These are phyloP conservation scores for Phaeosphaeriaceae sp. DNA, from an alignment of 2,329 filamentous ascomycete species.

Conservation along the genomic window DNA sequence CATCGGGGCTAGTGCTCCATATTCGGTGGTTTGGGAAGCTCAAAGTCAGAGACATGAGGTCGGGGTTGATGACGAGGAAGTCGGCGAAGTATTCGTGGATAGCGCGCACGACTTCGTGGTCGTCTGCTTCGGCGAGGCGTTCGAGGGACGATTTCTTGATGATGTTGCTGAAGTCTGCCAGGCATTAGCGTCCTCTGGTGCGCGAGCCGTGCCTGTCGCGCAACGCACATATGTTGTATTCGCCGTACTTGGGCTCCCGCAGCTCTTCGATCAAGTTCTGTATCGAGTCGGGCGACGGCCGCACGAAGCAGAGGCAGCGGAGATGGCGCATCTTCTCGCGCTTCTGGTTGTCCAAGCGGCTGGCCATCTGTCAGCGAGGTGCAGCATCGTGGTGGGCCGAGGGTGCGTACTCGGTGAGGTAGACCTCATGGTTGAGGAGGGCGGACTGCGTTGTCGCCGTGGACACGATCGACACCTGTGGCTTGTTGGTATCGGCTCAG, in stretches of 20 bases:
- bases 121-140: slow-evolving; percentile 91
- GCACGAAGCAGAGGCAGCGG: slow-evolving; percentile 89
- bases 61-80: slow-evolving; percentile 92
- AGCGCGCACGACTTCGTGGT: slow-evolving; percentile 92
- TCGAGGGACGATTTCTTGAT: slow-evolving; percentile 96
- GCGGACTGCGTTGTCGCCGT: slow-evolving; percentile 95
- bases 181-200: slow-evolving; percentile 26
- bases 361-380: slow-evolving; percentile 36
- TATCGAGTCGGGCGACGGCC: slow-evolving; percentile 90
- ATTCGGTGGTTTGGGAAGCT: slow-evolving; percentile 75
- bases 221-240: slow-evolving; percentile 80
- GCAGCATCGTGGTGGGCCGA: slow-evolving; percentile 5
- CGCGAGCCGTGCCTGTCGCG: neutral
- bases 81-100: slow-evolving; percentile 98
- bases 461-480: slow-evolving; percentile 83
- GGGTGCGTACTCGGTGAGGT: slow-evolving; percentile 77
- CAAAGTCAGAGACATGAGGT: slow-evolving; percentile 83
- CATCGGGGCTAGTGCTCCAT: slow-evolving; percentile 82
- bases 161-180: slow-evolving; percentile 87
- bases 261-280: slow-evolving; percentile 95
- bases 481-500: slow-evolving; percentile 19
- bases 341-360: slow-evolving; percentile 83
- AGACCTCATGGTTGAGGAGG: slow-evolving; percentile 94
- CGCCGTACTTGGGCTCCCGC: slow-evolving; percentile 93
- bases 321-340: slow-evolving; percentile 98